phyloP scores from a whole-genome alignment of 106 monocot genomes.

The Apostasia shenzhenica region DNA sequence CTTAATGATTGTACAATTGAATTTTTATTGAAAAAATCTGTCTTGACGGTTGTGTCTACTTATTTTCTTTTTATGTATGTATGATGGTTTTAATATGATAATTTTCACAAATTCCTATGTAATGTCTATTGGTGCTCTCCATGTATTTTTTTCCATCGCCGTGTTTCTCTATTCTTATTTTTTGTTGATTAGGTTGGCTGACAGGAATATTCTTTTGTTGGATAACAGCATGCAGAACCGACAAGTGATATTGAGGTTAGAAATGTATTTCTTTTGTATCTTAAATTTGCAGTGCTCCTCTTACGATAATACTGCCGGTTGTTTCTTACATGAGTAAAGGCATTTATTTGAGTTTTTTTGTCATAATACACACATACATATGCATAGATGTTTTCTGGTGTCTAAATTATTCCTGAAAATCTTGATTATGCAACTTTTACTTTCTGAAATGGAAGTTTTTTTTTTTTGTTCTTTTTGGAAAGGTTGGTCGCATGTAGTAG shows the following conservation, averaged over 20 bases:
- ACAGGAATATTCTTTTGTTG: slow-evolving; percentile 54
- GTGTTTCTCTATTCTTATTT: slow-evolving; percentile 27
- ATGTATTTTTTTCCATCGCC: not conserved
- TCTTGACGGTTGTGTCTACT: not conserved
- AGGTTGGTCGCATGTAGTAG: not conserved
- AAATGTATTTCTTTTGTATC: not conserved
- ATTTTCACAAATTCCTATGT: not conserved
- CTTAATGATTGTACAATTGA: not conserved
- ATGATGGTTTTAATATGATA: not conserved
- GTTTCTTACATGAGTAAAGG: too few species aligned
- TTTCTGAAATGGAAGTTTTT: not conserved
- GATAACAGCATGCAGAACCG: slow-evolving; percentile 57
- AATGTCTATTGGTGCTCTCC: not conserved
- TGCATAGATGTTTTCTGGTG: too few species aligned
- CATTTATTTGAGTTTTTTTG: too few species aligned
- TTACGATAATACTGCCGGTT: not conserved
- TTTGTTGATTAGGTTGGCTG: slow-evolving; percentile 46
- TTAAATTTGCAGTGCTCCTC: not conserved
- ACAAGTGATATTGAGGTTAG: slow-evolving; percentile 72
- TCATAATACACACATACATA: too few species aligned
- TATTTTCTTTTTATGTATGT: not conserved
- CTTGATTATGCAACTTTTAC: not conserved
- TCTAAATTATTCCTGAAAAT: too few species aligned
- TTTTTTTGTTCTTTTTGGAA: not conserved
- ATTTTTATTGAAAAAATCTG: not conserved